Evolutionary conservation across 768 basidiomycete species (phyloP).

Genomic region (Leccinellum albellum): DNA sequence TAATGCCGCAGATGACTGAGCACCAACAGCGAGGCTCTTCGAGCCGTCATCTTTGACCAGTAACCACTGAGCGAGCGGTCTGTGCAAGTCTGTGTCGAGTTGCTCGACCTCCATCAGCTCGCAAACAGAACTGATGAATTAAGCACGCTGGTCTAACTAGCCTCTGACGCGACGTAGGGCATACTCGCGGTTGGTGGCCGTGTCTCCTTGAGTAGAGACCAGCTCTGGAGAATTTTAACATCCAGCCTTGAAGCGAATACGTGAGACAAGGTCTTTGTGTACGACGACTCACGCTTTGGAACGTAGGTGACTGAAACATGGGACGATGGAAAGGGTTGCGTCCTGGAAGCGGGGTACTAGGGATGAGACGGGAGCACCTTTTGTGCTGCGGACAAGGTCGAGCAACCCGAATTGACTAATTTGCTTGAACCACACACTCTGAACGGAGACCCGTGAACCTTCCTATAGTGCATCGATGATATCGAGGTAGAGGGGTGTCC

Average conservation of each 20-base stretch:
- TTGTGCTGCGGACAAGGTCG: slow-evolving; percentile 46
- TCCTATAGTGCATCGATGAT: slow-evolving; percentile 69
- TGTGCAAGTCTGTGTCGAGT: slow-evolving; percentile 56
- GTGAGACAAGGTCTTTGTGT: slow-evolving; percentile 82
- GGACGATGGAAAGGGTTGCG: slow-evolving; percentile 24
- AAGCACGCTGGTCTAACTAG: slow-evolving; percentile 68
- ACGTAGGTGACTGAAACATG: slow-evolving; percentile 48
- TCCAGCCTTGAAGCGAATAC: slow-evolving; percentile 78
- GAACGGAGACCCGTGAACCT: slow-evolving; percentile 50
- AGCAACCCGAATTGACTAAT: slow-evolving; percentile 43
- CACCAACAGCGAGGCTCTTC: slow-evolving; percentile 58
- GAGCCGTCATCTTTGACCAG: slow-evolving; percentile 65
- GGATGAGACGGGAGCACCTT: slow-evolving; percentile 33
- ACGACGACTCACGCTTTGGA: slow-evolving; percentile 89
- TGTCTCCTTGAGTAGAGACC: slow-evolving; percentile 61
- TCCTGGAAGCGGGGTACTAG: slow-evolving; percentile 48
- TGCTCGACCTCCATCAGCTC: slow-evolving; percentile 54
- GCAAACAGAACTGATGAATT: slow-evolving; percentile 62
- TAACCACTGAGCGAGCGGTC: slow-evolving; percentile 76
- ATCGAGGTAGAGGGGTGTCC: slow-evolving; percentile 85
- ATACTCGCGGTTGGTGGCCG: slow-evolving; percentile 90
- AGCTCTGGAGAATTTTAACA: slow-evolving; percentile 79
- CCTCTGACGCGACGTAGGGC: slow-evolving; percentile 90
- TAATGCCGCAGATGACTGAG: slow-evolving; percentile 51
- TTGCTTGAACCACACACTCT: slow-evolving; percentile 57